Evolutionary conservation across 768 basidiomycete genomes (phyloP).

Genomic region (Phylloporus sp.): DNA sequence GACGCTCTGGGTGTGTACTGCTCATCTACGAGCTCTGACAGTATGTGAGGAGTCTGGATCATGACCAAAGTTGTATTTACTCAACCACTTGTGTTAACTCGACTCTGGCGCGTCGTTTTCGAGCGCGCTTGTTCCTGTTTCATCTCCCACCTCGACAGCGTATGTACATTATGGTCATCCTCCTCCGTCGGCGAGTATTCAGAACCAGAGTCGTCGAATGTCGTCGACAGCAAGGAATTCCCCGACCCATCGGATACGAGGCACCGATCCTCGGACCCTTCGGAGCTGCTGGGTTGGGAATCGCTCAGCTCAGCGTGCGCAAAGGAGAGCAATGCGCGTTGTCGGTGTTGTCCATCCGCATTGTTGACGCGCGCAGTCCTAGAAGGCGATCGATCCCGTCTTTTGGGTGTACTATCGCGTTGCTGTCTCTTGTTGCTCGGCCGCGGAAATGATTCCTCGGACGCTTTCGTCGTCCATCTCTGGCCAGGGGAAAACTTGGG

Average conservation of each 20-base stretch:
- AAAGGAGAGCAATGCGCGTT: slow-evolving; percentile 17
- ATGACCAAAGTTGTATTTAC: neutral
- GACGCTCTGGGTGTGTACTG: slow-evolving; percentile 19
- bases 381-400: slow-evolving; percentile 10
- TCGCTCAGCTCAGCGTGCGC: slow-evolving; percentile 2
- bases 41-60: slow-evolving; percentile 5
- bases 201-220: slow-evolving; percentile 26
- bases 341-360: slow-evolving; percentile 15
- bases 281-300: slow-evolving; percentile 16
- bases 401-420: slow-evolving; percentile 9
- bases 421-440: slow-evolving; percentile 7
- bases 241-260: slow-evolving; percentile 17
- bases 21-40: slow-evolving; percentile 15
- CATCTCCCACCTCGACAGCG: slow-evolving; percentile 2
- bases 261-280: slow-evolving; percentile 9
- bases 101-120: slow-evolving; percentile 6
- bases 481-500: slow-evolving; percentile 10
- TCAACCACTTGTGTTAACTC: slow-evolving; percentile 7
- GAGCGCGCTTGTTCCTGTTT: slow-evolving; percentile 9
- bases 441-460: slow-evolving; percentile 2
- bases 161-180: neutral
- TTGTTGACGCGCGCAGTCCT: slow-evolving; percentile 1
- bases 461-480: slow-evolving; percentile 12
- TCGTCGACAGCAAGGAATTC: slow-evolving; percentile 18
- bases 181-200: slow-evolving; percentile 32